Evolutionary conservation across 306 rosid species (phyloP).

Genomic region (Vigna trinervia): DNA sequence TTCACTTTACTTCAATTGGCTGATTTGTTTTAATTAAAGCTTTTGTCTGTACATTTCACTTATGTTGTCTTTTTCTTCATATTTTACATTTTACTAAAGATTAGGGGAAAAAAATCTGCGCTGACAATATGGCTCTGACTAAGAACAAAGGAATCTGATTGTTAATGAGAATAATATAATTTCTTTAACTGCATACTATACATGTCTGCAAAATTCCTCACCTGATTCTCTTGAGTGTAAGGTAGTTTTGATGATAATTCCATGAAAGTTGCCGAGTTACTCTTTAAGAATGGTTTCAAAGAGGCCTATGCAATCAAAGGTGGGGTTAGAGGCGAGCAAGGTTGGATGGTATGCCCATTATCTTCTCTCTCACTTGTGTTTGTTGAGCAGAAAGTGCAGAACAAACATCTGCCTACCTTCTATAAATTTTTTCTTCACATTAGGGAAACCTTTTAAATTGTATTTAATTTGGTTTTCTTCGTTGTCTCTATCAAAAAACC

Average conservation of each 20-base stretch:
- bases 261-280: conserved; percentile 82
- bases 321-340: conserved; percentile 82
- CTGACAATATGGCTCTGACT: conserved; percentile 5
- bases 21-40: conserved; percentile 1
- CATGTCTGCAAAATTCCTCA: conserved; percentile 42
- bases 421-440: conserved; percentile 17
- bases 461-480: conserved; percentile 31
- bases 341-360: conserved; percentile 81
- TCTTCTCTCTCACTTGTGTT: conserved; percentile 24
- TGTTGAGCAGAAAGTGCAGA: conserved; percentile 4
- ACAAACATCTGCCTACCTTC: background rate
- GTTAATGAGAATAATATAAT: conserved; percentile 18
- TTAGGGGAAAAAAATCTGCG: background rate
- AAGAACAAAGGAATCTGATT: conserved; percentile 9
- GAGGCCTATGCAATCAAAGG: conserved; percentile 90
- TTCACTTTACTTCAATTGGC: background rate
- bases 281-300: conserved; percentile 89
- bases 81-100: conserved; percentile 16
- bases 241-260: conserved; percentile 97
- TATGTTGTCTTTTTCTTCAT: conserved; percentile 12
- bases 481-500: background rate
- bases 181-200: background rate
- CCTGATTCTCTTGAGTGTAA: conserved; percentile 64
- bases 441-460: conserved; percentile 21
- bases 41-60: conserved; percentile 8